phyloP scores from a whole-genome alignment of 2,329 filamentous ascomycete species.

The Ascosphaera aggregata region DNA sequence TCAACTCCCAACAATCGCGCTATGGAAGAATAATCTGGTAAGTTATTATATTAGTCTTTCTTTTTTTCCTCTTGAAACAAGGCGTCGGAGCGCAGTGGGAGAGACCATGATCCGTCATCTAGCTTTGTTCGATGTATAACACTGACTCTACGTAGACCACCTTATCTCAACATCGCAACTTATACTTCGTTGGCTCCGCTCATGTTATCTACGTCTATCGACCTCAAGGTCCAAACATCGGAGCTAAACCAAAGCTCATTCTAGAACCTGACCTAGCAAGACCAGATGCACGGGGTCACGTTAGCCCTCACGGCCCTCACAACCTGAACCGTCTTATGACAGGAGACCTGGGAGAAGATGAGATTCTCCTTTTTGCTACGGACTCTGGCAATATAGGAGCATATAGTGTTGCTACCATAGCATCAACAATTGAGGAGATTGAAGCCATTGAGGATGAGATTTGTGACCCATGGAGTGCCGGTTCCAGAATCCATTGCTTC shows the following conservation, averaged over 20 bases:
- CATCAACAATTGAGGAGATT: constrained; percentile 20
- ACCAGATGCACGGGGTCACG: constrained; percentile 24
- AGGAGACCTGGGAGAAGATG: constrained; percentile 43
- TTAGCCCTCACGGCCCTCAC: constrained; percentile 31
- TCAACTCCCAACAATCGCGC: constrained; percentile 11
- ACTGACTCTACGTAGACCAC: constrained; percentile 14
- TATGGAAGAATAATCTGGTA: constrained; percentile 24
- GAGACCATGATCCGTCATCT: too few relatives aligned
- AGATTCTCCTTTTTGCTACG: constrained; percentile 42
- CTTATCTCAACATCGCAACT: constrained; percentile 23
- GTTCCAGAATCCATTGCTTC: constrained; percentile 26
- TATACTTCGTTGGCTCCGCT: constrained; percentile 21
- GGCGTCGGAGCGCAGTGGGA: background rate
- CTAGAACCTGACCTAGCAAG: constrained; percentile 20
- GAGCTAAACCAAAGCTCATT: constrained; percentile 16
- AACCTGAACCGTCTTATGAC: constrained; percentile 45
- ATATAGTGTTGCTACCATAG: constrained; percentile 37
- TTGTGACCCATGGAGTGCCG: constrained; percentile 3
- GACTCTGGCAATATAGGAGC: constrained; percentile 56
- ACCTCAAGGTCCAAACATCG: constrained; percentile 19
- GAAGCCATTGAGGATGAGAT: background rate
- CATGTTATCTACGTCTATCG: constrained; percentile 22
- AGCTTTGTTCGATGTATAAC: too few relatives aligned
- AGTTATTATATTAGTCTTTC: constrained; percentile 1
- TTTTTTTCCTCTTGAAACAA: constrained; percentile 2